Evolutionary conservation across 495 filamentous ascomycete species (phyloP).

Genomic region (Aspergillus incahuasiensis): DNA sequence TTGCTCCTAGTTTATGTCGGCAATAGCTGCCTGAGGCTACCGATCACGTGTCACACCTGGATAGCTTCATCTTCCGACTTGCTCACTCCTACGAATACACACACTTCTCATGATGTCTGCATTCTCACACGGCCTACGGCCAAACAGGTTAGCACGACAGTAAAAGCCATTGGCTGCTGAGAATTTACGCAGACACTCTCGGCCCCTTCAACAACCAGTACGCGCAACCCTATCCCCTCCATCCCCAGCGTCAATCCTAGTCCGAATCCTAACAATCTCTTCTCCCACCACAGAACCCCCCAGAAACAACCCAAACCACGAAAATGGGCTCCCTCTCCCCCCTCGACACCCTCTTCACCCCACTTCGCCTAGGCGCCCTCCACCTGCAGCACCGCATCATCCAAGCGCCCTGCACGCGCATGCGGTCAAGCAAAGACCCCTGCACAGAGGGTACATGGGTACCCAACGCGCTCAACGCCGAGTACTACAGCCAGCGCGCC

Average conservation of each 20-base stretch:
- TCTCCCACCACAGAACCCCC: not conserved
- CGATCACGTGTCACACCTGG: too few relatives aligned
- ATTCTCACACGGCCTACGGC: too few relatives aligned
- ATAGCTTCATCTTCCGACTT: too few relatives aligned
- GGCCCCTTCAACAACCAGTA: too few relatives aligned
- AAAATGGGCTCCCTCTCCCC: conserved; percentile 27
- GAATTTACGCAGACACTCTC: too few relatives aligned
- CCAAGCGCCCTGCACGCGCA: conserved; percentile 51
- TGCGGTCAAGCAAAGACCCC: conserved; percentile 36
- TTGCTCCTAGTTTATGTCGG: not conserved
- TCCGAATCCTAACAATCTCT: too few relatives aligned
- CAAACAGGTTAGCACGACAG: too few relatives aligned
- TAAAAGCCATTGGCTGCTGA: not conserved
- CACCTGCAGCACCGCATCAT: conserved; percentile 47
- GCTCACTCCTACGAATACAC: too few relatives aligned
- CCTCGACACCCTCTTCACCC: conserved; percentile 46
- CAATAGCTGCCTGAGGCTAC: too few relatives aligned
- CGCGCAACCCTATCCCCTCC: too few relatives aligned
- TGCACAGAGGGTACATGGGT: conserved; percentile 32
- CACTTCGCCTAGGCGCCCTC: conserved; percentile 43
- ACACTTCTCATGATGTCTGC: too few relatives aligned
- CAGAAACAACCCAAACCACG: not conserved
- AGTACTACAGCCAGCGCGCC: conserved; percentile 50
- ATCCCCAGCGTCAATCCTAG: too few relatives aligned
- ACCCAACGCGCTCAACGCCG: conserved; percentile 33